phyloP scores from a whole-genome alignment of 257 asterid species.

The Jasminum sambac region DNA sequence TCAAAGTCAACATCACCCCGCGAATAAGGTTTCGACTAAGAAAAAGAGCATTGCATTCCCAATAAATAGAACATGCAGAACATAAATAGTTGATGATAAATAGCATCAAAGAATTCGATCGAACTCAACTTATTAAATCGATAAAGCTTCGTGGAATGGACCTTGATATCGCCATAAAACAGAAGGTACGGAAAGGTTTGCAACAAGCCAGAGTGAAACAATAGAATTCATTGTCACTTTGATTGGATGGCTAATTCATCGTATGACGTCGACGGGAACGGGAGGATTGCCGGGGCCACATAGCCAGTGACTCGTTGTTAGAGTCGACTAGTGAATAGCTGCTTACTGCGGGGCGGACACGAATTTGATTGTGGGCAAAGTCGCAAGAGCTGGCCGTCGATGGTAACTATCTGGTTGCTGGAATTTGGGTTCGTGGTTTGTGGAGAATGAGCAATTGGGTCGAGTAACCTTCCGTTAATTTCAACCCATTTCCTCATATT shows the following conservation, averaged over 20 bases:
- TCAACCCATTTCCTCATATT: no score
- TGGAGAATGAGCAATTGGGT: neutral
- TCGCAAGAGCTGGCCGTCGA: neutral
- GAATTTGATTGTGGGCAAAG: neutral
- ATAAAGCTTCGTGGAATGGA: slow-evolving; percentile 5
- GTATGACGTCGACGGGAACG: slow-evolving; percentile 6
- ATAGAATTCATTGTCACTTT: slow-evolving; percentile 37
- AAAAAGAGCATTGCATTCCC: neutral
- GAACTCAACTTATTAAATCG: neutral
- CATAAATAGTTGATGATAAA: neutral
- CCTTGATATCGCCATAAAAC: slow-evolving; percentile 69
- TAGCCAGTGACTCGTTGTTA: slow-evolving; percentile 11
- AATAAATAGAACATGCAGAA: neutral
- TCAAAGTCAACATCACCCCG: neutral
- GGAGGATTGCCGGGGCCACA: slow-evolving; percentile 16
- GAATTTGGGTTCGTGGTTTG: neutral
- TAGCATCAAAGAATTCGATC: neutral
- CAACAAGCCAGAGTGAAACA: slow-evolving; percentile 24
- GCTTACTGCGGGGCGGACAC: neutral
- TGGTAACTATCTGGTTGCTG: neutral
- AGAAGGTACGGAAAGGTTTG: slow-evolving; percentile 30
- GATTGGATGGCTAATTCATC: slow-evolving; percentile 10
- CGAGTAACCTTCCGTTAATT: neutral
- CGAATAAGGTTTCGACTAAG: neutral
- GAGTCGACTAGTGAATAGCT: slow-evolving; percentile 1